Base-by-base conservation (phyloP, 768 basidiomycete genomes). In the Mycena kentingensis region DNA sequence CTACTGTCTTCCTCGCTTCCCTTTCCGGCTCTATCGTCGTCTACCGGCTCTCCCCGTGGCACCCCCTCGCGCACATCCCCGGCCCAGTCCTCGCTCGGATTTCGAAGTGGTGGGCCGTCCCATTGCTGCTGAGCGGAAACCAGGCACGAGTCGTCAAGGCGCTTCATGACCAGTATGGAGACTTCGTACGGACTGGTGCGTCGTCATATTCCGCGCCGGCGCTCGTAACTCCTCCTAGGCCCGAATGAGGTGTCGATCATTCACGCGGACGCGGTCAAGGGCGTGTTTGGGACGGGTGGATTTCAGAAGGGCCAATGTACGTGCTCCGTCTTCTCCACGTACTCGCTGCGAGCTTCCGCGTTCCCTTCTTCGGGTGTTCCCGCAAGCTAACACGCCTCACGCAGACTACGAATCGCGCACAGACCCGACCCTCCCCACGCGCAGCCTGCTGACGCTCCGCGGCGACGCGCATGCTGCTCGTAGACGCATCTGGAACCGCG, bases 161-260 rank as follows among this genome's bases (percentile, higher is more conserved):
- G 16, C 62, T 83, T 18, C 84, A 85, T 57, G 69, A 75, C 25
- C 69, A 68, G 46, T 84, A 83, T 45, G 85, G 85, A 4, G 74
- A 78, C 37, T 68, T 80, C 21, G 79, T 84, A 21, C 70, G 84
- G 58, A 73, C 79, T 26, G 83, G 84, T 81, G 49, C 46, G 73
- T 64, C 15, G 21, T 13, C 24, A 27, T 36, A 43, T 46, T 21
- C 10, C 15, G 18, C 31, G 29, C 13, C 41, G 6, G 19, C 5
- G 36, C 5, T 29, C 18, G 49, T 3, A 7, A 36, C 44, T 29
- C 41, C 35, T 29, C 13, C 19, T 16, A 57, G 55, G 53, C 22
- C 51, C 50, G 45, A 57, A 57, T 37, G 51, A 57, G 19, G 35
- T 57, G 3, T 51, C 49, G 11, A 39, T 59, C 10, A 32, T 34